phyloP scores from a whole-genome alignment of 2,329 filamentous ascomycete species.

The Trichoderma sp. region DNA sequence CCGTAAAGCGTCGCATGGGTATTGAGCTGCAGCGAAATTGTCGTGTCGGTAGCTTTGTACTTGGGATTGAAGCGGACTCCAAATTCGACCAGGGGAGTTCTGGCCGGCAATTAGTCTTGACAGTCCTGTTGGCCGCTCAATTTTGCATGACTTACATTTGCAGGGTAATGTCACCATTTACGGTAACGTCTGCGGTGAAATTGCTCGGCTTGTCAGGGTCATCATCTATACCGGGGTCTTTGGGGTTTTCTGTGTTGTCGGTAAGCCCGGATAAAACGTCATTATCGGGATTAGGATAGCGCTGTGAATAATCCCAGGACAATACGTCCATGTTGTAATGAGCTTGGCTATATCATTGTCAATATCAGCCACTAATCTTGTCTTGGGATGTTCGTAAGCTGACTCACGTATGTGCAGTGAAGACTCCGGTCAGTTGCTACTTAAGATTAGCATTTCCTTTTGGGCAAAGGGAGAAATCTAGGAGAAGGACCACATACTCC shows the following conservation, averaged over 20 bases:
- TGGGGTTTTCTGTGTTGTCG: not conserved
- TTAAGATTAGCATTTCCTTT: not conserved
- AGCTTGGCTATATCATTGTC: not conserved
- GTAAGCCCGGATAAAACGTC: not conserved
- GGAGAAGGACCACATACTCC: not conserved
- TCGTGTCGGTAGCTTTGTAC: not conserved
- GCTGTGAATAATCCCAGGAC: not conserved
- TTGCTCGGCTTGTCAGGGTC: not conserved
- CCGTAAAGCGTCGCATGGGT: not conserved
- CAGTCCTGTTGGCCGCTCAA: not conserved
- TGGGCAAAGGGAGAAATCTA: not conserved
- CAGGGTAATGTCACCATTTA: not conserved
- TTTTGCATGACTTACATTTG: not conserved
- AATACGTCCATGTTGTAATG: not conserved
- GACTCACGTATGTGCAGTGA: not conserved
- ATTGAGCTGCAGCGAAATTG: not conserved
- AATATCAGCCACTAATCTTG: not conserved
- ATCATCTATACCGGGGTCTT: not conserved
- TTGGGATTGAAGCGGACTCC: not conserved
- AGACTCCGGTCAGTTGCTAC: not conserved
- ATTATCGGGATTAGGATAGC: not conserved
- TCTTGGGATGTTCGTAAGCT: not conserved
- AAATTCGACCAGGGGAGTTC: not conserved
- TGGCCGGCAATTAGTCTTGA: not conserved
- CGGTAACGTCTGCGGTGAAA: not conserved